Percentiles rank a stretch among this genome's conserved stretches.
phyloP scores from a whole-genome alignment of 768 basidiomycete species.

The Podaxis pistillaris region DNA sequence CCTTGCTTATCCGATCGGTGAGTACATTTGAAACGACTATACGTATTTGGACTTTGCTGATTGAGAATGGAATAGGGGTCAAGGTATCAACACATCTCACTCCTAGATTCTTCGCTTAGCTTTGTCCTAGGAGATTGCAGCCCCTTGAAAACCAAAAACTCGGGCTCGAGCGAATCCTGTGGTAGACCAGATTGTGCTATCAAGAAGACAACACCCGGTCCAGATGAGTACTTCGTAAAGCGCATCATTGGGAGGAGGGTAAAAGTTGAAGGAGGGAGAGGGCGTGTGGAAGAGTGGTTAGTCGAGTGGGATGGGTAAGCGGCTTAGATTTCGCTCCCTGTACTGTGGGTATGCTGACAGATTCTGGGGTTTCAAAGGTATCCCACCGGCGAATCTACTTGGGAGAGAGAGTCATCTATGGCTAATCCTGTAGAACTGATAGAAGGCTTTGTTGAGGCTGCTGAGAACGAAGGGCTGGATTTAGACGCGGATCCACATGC shows the following conservation, averaged over 20 bases:
- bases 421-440: conserved; percentile 28
- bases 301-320: conserved; percentile 39
- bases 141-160: not conserved
- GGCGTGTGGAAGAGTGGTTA: conserved; percentile 24
- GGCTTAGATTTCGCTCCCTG: not conserved
- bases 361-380: conserved; percentile 23
- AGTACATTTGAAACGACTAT: conserved; percentile 14
- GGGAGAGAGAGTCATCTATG: conserved; percentile 32
- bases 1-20: conserved; percentile 31
- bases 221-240: conserved; percentile 28
- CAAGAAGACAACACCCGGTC: not conserved
- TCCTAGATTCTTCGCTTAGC: not conserved
- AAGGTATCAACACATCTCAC: not conserved
- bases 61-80: not conserved
- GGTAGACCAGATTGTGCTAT: conserved; percentile 29
- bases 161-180: conserved; percentile 13
- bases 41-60: conserved; percentile 1
- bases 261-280: conserved; percentile 19
- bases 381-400: conserved; percentile 29
- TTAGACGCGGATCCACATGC: conserved; percentile 21
- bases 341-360: not conserved
- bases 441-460: conserved; percentile 25
- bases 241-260: conserved; percentile 29
- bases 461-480: conserved; percentile 23
- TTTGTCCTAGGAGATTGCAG: conserved; percentile 4